Percentiles rank a stretch among this genome's conserved stretches.
phyloP scores from a whole-genome alignment of 2,329 filamentous ascomycete genomes.

The Scedosporium dehoogii region DNA sequence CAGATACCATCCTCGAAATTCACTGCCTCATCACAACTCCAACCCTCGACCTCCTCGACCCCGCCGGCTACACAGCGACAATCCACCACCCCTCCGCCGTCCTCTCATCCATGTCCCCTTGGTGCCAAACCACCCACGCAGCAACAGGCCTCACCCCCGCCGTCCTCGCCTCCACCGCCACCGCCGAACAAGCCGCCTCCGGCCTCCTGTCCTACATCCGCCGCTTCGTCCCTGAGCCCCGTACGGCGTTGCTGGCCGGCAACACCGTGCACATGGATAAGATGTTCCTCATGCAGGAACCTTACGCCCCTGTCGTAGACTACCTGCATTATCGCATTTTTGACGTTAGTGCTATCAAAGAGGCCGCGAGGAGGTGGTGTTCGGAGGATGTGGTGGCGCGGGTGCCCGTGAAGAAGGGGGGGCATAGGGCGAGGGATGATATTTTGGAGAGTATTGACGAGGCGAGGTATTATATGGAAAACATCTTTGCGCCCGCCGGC shows the following conservation, averaged over 20 bases:
- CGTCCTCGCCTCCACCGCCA: conserved; percentile 63
- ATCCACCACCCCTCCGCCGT: conserved; percentile 63
- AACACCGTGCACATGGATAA: conserved; percentile 90
- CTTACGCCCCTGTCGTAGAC: conserved; percentile 63
- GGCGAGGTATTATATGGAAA: conserved; percentile 69
- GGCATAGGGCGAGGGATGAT: conserved; percentile 78
- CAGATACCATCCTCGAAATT: conserved; percentile 81
- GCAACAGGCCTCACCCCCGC: conserved; percentile 71
- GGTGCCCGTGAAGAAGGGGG: conserved; percentile 61
- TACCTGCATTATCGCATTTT: conserved; percentile 84
- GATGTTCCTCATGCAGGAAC: conserved; percentile 64
- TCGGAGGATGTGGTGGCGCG: conserved; percentile 45
- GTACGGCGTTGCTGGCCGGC: conserved; percentile 69
- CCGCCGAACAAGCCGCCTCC: conserved; percentile 60
- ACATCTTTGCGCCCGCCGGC: conserved; percentile 44
- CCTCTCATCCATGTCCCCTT: conserved; percentile 74
- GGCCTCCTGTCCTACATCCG: conserved; percentile 71
- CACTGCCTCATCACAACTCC: conserved; percentile 85
- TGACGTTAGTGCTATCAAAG: conserved; percentile 88
- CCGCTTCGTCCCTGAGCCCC: conserved; percentile 54
- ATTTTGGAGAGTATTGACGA: conserved; percentile 94
- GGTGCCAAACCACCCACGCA: conserved; percentile 76
- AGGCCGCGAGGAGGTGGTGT: conserved; percentile 77
- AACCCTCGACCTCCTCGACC: conserved; percentile 65
- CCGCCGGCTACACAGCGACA: conserved; percentile 67